phyloP scores from a whole-genome alignment of 2,329 filamentous ascomycete species.

The Calonectria fujianensis region DNA sequence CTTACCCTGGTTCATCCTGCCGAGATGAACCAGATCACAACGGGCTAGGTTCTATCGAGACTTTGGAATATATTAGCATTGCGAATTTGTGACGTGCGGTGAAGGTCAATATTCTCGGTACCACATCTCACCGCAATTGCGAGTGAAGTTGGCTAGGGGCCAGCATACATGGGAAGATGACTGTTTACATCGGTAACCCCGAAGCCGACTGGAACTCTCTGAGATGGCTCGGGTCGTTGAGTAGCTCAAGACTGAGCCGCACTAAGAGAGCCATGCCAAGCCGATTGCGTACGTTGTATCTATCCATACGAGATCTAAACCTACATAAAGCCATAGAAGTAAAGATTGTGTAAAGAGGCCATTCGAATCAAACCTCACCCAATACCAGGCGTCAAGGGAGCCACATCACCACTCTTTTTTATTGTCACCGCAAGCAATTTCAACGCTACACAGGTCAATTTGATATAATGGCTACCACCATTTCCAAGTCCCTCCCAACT shows the following conservation, averaged over 20 bases:
- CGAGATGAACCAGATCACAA: neutral
- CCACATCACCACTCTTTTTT: neutral
- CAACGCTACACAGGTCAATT: neutral
- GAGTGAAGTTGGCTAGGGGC: neutral
- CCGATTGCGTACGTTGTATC: neutral
- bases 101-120: neutral
- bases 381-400: neutral
- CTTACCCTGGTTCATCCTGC: neutral
- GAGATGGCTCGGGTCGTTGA: neutral
- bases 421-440: neutral
- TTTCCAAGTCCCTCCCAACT: neutral
- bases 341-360: neutral
- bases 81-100: neutral
- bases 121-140: neutral
- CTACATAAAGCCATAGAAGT: neutral
- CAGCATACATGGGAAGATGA: neutral
- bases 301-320: neutral
- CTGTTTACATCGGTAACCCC: conserved; percentile 5
- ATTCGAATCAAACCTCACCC: neutral
- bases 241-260: neutral
- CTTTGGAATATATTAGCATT: neutral
- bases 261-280: neutral
- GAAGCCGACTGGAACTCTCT: neutral
- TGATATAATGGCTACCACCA: neutral
- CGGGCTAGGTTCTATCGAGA: neutral